Conservation (phyloP, 108 stramenopile species). For the Skeletonema grethae region DNA sequence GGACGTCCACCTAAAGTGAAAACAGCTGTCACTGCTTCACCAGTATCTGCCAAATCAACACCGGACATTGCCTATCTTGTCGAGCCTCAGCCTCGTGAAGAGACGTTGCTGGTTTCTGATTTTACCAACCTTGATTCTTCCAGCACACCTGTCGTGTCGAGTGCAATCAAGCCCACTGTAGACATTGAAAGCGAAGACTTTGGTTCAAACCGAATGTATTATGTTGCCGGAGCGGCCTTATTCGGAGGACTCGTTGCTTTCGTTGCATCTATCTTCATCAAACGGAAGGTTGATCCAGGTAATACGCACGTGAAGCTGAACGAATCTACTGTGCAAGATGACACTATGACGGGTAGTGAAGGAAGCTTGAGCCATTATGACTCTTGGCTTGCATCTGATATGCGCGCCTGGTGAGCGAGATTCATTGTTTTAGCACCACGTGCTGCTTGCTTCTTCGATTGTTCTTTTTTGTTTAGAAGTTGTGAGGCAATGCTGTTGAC, state of each 20-base stretch:
- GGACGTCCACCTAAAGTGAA: neutral
- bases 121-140: neutral
- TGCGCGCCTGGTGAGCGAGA: neutral
- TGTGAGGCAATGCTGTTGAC: no score
- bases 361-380: neutral
- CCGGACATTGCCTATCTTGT: neutral
- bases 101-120: neutral
- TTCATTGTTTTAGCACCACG: neutral
- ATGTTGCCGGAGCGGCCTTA: neutral
- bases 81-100: neutral
- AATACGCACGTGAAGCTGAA: neutral
- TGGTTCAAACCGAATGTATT: neutral
- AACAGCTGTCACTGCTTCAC: neutral
- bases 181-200: neutral
- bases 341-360: neutral
- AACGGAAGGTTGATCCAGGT: neutral
- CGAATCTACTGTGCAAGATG: neutral
- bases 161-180: neutral
- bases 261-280: neutral
- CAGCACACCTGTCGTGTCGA: neutral
- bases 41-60: neutral
- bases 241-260: conserved; percentile 1
- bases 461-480: no score
- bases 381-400: neutral
- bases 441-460: no score